phyloP scores from a whole-genome alignment of 192 early-diverging fungal species.

The Coemansia sp. region DNA sequence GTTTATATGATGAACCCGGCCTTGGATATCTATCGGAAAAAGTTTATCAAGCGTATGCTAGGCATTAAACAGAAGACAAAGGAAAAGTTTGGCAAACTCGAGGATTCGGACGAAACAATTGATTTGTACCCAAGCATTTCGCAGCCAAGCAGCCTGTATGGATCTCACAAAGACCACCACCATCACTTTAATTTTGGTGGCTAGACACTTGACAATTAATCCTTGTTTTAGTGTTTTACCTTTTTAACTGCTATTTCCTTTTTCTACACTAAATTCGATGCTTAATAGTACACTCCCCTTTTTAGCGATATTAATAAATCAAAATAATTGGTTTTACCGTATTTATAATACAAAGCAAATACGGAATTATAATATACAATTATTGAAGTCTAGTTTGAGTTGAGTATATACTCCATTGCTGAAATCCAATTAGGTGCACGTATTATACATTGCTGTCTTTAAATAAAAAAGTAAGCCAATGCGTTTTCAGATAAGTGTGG shows the following conservation, averaged over 20 bases:
- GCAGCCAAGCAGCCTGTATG: slow-evolving; percentile 15
- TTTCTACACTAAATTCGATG: background rate
- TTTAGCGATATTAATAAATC: too few species aligned
- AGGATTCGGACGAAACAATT: slow-evolving; percentile 6
- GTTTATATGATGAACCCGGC: slow-evolving; percentile 27
- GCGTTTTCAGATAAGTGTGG: too few species aligned
- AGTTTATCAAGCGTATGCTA: slow-evolving; percentile 6
- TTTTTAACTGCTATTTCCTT: background rate
- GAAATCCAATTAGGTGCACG: too few species aligned
- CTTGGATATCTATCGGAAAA: slow-evolving; percentile 19
- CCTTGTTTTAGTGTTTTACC: background rate
- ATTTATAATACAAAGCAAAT: too few species aligned
- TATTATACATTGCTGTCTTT: too few species aligned
- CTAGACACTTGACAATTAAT: background rate
- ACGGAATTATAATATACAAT: too few species aligned
- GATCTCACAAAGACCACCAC: slow-evolving; percentile 8
- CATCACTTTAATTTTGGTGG: background rate
- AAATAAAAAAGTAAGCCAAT: too few species aligned
- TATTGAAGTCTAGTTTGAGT: too few species aligned
- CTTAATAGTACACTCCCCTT: too few species aligned
- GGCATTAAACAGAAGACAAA: slow-evolving; percentile 7
- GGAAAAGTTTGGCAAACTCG: slow-evolving; percentile 14
- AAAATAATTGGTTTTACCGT: too few species aligned
- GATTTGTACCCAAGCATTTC: slow-evolving; percentile 1
- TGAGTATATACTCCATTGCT: too few species aligned